Evolutionary conservation across 1,139 yeast species (phyloP), one percentile per base, ranked within the genome.

Genomic region (Ashbya aceris): DNA sequence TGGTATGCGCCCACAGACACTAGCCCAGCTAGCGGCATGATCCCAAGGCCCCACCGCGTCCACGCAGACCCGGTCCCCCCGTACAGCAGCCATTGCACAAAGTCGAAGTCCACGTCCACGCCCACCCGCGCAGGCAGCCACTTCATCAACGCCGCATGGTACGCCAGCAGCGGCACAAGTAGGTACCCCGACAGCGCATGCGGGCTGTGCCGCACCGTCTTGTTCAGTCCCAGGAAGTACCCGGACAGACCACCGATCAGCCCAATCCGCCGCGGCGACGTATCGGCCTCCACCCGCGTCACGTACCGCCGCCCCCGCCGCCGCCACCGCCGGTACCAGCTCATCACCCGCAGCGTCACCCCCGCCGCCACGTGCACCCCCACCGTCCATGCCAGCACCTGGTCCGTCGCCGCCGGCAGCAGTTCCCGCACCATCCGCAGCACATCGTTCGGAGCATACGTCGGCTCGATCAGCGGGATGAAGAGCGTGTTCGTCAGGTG

Each of bases 221-320:
- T 49, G 27, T 46, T 49, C 30, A 50, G 42, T 1, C 58, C 58
- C 17, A 52, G 39, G 20, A 54, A 50, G 35, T 50, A 54, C 1
- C 59, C 58, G 8, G 52, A 48, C 11, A 55, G 44, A 8, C 57
- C 57, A 4, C 59, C 59, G 8, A 47, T 46, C 13, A 54, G 41
- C 3, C 58, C 58, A 12, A 54, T 52, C 17, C 37, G 33, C n/a
- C 51, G 46, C 37, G 51, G 59, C 3, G 53, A 45, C 33, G 35
- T 36, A 13, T 45, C 40, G 13, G 41, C 14, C 17, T 45, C 42
- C 14, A 41, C 44, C n/a, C 36, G 33, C 17, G 39, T 41, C 14
- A 31, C 39, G 30, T 39, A 23, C 26, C 39, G 40, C 39, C 41
- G 30, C 30, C 38, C 44, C 36, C 27, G 37, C 8, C 32, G 36